These are phyloP conservation scores for Sparassis latifolia DNA, from an alignment of 1,284 basidiomycete species.

Conservation along the genomic window DNA sequence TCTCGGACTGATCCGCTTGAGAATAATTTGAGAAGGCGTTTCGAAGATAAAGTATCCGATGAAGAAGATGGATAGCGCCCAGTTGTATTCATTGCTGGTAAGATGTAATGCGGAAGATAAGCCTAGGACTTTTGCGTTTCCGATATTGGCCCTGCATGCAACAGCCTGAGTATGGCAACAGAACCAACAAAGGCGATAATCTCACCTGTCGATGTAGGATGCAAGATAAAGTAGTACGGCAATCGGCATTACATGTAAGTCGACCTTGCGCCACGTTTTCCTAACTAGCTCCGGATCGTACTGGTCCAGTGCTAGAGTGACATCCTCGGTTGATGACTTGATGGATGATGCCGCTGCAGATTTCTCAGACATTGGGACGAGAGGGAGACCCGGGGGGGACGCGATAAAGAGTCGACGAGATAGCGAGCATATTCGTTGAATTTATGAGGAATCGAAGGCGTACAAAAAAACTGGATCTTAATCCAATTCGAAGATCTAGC, in stretches of 20 bases:
- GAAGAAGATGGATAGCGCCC: constrained; percentile 58
- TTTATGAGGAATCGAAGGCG: too few species aligned
- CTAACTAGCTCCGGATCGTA: constrained; percentile 18
- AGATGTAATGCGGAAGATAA: constrained; percentile 17
- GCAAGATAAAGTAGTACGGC: constrained; percentile 23
- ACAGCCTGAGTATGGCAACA: neutral
- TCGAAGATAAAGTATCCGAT: constrained; percentile 66
- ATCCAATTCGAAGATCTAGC: too few species aligned
- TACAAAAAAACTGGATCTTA: too few species aligned
- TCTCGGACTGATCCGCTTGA: constrained; percentile 29
- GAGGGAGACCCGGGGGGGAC: too few species aligned
- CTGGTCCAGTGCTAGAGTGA: constrained; percentile 10
- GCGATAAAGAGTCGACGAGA: too few species aligned
- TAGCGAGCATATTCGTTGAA: too few species aligned
- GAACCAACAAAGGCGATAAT: neutral
- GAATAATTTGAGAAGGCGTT: constrained; percentile 40
- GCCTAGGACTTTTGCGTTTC: constrained; percentile 33
- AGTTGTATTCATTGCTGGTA: constrained; percentile 45
- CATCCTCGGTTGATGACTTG: constrained; percentile 7
- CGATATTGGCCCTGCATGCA: constrained; percentile 30
- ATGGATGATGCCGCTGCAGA: constrained; percentile 5
- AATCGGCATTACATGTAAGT: constrained; percentile 22
- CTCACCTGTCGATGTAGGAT: constrained; percentile 26
- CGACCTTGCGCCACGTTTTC: constrained; percentile 25
- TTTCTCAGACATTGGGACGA: neutral